Conservation (phyloP, 1,139 yeast genomes). For the Lodderomyces beijingensis region DNA sequence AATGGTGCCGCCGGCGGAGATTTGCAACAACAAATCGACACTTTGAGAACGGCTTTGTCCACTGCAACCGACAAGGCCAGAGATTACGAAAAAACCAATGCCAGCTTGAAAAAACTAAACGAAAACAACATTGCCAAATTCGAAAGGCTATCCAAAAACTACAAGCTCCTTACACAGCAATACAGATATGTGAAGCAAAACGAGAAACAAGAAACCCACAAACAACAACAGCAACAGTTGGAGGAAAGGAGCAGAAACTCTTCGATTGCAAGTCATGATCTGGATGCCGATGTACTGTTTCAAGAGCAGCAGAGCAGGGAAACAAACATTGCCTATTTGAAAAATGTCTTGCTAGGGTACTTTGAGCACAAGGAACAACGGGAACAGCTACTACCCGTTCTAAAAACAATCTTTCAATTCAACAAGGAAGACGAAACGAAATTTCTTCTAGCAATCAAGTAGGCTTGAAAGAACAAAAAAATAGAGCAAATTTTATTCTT, state of each 20-base stretch:
- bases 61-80: conserved; percentile 46
- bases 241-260: conserved; percentile 2
- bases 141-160: conserved; percentile 63
- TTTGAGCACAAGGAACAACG: conserved; percentile 92
- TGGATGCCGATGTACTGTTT: neutral
- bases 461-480: conserved; percentile 4
- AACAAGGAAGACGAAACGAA: conserved; percentile 68
- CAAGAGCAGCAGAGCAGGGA: conserved; percentile 7
- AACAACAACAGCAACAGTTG: too few species aligned
- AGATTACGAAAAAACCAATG: conserved; percentile 56
- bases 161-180: conserved; percentile 58
- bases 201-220: conserved; percentile 2
- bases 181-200: conserved; percentile 31
- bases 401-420: conserved; percentile 68
- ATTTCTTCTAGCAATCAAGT: conserved; percentile 57
- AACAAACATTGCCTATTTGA: conserved; percentile 66
- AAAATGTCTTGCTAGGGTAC: conserved; percentile 84
- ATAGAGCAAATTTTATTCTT: neutral
- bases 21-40: conserved; percentile 29
- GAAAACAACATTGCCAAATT: conserved; percentile 66
- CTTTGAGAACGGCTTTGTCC: conserved; percentile 51
- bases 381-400: conserved; percentile 76
- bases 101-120: conserved; percentile 55
- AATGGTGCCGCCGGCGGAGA: conserved; percentile 4
- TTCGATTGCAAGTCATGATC: neutral